phyloP scores from a whole-genome alignment of 2,329 filamentous ascomycete genomes.

The Apiospora saccharicola region DNA sequence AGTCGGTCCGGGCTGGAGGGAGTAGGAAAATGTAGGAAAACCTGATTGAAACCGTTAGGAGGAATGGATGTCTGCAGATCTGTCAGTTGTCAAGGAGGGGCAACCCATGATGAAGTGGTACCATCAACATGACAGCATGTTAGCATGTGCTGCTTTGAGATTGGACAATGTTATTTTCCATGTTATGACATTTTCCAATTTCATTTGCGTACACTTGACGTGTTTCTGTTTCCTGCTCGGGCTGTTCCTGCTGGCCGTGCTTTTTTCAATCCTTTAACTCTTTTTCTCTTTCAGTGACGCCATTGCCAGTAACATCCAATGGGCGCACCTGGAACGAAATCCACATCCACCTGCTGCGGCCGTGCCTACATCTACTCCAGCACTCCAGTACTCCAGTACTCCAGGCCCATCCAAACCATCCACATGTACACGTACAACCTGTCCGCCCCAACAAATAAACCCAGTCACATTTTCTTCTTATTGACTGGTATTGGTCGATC shows the following conservation, averaged over 20 bases:
- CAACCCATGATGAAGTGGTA: conserved; percentile 5
- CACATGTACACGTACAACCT: background rate
- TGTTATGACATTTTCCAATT: background rate
- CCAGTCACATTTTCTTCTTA: background rate
- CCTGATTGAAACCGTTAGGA: background rate
- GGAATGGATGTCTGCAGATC: conserved; percentile 1
- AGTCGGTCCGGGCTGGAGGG: no score
- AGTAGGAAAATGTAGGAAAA: background rate
- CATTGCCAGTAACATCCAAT: conserved; percentile 3
- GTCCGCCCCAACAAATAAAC: background rate
- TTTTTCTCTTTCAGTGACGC: background rate
- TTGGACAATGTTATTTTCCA: background rate
- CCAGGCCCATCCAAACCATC: background rate
- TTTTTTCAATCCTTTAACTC: background rate
- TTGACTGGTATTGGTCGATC: background rate
- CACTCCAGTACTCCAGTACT: background rate
- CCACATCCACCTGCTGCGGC: background rate
- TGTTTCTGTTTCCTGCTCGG: background rate
- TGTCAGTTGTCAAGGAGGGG: conserved; percentile 9
- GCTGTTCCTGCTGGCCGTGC: background rate
- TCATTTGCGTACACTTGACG: background rate
- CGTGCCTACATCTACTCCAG: background rate
- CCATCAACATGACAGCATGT: conserved; percentile 12
- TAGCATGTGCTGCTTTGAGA: background rate
- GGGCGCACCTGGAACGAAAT: background rate